Evolutionary conservation across 768 basidiomycete genomes (phyloP), one percentile per base, ranked within the genome.

Genomic region (Tulasnella sp.): DNA sequence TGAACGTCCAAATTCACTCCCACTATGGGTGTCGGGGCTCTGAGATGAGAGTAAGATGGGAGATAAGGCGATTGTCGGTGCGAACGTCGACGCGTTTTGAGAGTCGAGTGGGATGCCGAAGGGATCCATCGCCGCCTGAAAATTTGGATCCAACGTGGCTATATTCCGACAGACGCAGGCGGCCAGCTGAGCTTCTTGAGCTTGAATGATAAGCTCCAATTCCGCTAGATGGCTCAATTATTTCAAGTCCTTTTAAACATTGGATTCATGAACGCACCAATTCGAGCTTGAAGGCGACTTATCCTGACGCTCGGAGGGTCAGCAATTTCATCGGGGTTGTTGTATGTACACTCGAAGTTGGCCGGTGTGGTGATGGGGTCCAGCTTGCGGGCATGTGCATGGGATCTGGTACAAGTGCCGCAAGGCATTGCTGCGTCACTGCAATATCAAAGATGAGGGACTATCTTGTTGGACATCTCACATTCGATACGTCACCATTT

Each of bases 401-500:
- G 50, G 32, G 48, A 59, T 30, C 27, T 50, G 19, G 50, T 3
- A 23, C 48, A 59, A 15, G 58, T 29, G 2, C 47, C 50, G 34
- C 58, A 59, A n/a, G 58, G 58, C 11, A 50, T 10, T 5, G 34
- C n/a, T 19, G 58, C 29, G 21, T 59, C 58, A 27, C 58, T 59
- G 58, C 19, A 34, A 17, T 9, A 47, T n/a, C 17, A 17, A 11
- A 21, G 21, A 51, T 51, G 23, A 32, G 24, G 11, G 24, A 4
- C 4, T 32, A 42, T n/a, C n/a, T 30, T 7, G 24, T 49, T 5
- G 5, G 9, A 29, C 15, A 8, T 29, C 0, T 23, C 5, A 3
- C 23, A 4, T 29, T 17, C 15, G 8, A 2, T 26, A 0, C 19
- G 47, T 7, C 15, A 32, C 48, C 48, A 49, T 59, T 59, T 59